These are phyloP conservation scores for Candida ficus DNA, from an alignment of 805 yeast species.

Conservation along the genomic window DNA sequence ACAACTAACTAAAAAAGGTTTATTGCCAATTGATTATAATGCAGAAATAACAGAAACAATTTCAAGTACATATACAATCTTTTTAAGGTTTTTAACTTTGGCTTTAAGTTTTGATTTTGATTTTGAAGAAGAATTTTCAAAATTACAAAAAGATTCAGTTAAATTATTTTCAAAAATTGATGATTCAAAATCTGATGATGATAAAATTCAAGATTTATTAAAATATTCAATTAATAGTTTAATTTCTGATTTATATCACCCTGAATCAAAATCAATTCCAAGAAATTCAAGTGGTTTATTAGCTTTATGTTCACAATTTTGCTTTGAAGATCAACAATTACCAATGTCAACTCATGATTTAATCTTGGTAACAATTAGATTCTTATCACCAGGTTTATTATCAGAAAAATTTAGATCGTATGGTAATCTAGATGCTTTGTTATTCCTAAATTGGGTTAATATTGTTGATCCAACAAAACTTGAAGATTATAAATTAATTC, in stretches of 20 bases:
- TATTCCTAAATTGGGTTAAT: slow-evolving; percentile 35
- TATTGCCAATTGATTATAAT: slow-evolving; percentile 3
- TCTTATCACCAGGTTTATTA: slow-evolving; percentile 35
- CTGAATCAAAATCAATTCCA: slow-evolving; percentile 27
- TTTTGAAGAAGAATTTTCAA: slow-evolving; percentile 34
- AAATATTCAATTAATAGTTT: slow-evolving; percentile 33
- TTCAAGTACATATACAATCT: slow-evolving; percentile 29
- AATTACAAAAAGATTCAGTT: slow-evolving; percentile 31
- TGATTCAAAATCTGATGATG: slow-evolving; percentile 27
- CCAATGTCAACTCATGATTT: slow-evolving; percentile 24
- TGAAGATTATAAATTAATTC: slow-evolving; percentile 20
- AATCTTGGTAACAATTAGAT: slow-evolving; percentile 37
- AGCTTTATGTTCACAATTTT: slow-evolving; percentile 22
- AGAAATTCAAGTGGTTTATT: slow-evolving; percentile 31
- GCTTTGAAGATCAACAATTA: slow-evolving; percentile 10
- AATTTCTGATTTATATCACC: slow-evolving; percentile 24
- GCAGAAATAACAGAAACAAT: slow-evolving; percentile 17
- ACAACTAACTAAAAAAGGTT: slow-evolving; percentile 13
- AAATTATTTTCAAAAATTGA: slow-evolving; percentile 36
- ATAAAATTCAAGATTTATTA: slow-evolving; percentile 31
- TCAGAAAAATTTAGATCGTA: slow-evolving; percentile 19
- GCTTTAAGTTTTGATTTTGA: slow-evolving; percentile 65
- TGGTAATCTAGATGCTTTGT: slow-evolving; percentile 25
- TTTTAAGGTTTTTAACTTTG: slow-evolving; percentile 41
- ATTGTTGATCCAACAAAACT: slow-evolving; percentile 20